Conservation (phyloP, 306 rosid species). For the Spatholobus suberectus region DNA sequence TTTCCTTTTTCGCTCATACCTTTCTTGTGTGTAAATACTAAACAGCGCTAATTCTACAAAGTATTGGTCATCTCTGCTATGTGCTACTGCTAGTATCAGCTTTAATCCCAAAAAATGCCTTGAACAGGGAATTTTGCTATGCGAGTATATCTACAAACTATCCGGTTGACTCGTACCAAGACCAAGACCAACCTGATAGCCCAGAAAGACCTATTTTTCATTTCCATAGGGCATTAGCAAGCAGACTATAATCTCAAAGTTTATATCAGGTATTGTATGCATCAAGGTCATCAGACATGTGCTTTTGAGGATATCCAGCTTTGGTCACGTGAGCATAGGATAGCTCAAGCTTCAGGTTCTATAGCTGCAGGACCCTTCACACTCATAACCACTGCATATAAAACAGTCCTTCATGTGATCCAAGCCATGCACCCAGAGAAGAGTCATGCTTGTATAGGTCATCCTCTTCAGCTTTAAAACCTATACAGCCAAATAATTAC, state of each 20-base stretch:
- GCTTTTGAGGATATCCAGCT: background rate
- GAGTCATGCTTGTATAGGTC: constrained; percentile 33
- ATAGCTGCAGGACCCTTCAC: constrained; percentile 1
- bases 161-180: background rate
- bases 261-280: background rate
- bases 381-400: constrained; percentile 65
- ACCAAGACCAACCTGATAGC: background rate
- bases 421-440: constrained; percentile 80
- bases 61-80: background rate
- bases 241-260: too few species aligned
- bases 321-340: background rate
- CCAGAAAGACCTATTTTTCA: background rate
- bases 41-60: background rate
- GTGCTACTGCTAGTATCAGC: background rate
- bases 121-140: background rate
- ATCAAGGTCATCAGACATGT: background rate
- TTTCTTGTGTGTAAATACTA: background rate
- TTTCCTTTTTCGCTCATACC: background rate
- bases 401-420: constrained; percentile 74
- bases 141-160: constrained; percentile 28
- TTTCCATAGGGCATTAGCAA: too few species aligned
- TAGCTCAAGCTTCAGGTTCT: background rate
- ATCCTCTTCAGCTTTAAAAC: constrained; percentile 41
- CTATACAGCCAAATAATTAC: constrained; percentile 37
- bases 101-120: background rate